These are phyloP conservation scores for Bipolaris victoriae DNA, from an alignment of 2,329 filamentous ascomycete species.

Conservation along the genomic window DNA sequence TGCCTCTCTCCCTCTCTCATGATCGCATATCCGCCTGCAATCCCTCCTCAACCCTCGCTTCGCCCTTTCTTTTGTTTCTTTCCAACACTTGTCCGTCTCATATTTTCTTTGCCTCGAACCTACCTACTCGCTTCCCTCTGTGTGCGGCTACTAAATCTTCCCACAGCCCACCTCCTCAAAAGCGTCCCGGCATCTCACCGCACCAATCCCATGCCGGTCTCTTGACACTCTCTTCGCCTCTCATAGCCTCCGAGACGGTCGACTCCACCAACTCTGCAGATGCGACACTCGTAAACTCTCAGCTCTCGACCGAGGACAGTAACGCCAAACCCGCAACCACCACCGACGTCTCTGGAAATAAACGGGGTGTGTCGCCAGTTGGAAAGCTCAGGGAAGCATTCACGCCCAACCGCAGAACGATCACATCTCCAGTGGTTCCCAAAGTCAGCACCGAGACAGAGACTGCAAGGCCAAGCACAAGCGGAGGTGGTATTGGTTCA, in stretches of 20 bases:
- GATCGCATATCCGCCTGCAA: slow-evolving; percentile 20
- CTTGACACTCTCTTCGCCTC: slow-evolving; percentile 57
- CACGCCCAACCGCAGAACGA: slow-evolving; percentile 47
- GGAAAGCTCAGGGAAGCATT: slow-evolving; percentile 77
- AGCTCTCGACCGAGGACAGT: slow-evolving; percentile 34
- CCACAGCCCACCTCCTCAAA: slow-evolving; percentile 41
- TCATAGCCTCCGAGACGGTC: slow-evolving; percentile 50
- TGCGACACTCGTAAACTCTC: slow-evolving; percentile 41
- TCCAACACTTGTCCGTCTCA: slow-evolving; percentile 7
- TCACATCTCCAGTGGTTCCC: slow-evolving; percentile 26
- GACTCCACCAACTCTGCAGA: slow-evolving; percentile 39
- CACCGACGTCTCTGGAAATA: slow-evolving; percentile 46
- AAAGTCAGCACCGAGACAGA: slow-evolving; percentile 40
- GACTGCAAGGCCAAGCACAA: slow-evolving; percentile 52
- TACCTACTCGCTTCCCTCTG: slow-evolving; percentile 21
- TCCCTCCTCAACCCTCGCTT: slow-evolving; percentile 13
- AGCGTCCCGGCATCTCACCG: slow-evolving; percentile 52
- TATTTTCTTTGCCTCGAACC: slow-evolving; percentile 24
- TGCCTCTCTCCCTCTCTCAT: slow-evolving; percentile 10
- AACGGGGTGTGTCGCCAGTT: slow-evolving; percentile 71
- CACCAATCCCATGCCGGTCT: slow-evolving; percentile 58
- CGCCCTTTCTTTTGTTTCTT: slow-evolving; percentile 22
- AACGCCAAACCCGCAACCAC: slow-evolving; percentile 43
- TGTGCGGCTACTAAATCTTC: slow-evolving; percentile 32
- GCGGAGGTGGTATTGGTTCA: slow-evolving; percentile 49